Evolutionary conservation across 192 early-diverging fungal species (phyloP).

Genomic region (Linnemannia elongata): DNA sequence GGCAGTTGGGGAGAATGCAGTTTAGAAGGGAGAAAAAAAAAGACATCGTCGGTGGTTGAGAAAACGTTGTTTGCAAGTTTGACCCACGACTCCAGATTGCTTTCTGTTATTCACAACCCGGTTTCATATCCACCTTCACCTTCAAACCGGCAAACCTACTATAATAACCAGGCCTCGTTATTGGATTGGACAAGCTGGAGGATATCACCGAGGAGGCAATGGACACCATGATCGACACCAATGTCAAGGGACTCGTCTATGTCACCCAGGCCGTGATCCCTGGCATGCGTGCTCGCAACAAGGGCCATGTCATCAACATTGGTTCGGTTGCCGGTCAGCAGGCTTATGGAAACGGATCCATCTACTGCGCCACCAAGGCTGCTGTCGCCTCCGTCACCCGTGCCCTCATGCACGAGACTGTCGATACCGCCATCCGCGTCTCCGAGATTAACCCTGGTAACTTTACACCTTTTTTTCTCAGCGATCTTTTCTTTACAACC

Average conservation of each 20-base stretch:
- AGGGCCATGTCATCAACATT: constrained; percentile 90
- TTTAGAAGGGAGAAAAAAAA: neutral
- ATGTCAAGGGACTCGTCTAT: constrained; percentile 90
- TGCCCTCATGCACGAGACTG: constrained; percentile 80
- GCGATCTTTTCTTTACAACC: neutral
- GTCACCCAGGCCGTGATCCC: constrained; percentile 85
- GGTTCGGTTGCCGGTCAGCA: constrained; percentile 82
- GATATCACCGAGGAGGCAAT: constrained; percentile 69
- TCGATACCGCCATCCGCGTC: constrained; percentile 79
- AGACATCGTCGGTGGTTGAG: no score
- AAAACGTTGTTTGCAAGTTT: no score
- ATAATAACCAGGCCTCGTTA: constrained; percentile 66
- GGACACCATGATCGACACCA: constrained; percentile 88
- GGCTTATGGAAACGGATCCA: constrained; percentile 79
- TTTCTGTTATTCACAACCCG: neutral
- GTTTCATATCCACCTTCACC: neutral
- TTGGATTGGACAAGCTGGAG: constrained; percentile 79
- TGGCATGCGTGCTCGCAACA: constrained; percentile 76
- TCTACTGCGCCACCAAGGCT: constrained; percentile 89
- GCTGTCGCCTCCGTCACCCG: constrained; percentile 88
- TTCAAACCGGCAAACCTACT: no score
- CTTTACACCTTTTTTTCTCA: neutral
- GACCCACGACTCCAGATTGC: no score
- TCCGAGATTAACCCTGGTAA: constrained; percentile 83
- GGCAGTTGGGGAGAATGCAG: neutral